A percentile compares a stretch with the other conserved stretches of the same genome.
Evolutionary conservation across 2,329 filamentous ascomycete genomes (phyloP).

Genomic region (Sclerotinia minor): DNA sequence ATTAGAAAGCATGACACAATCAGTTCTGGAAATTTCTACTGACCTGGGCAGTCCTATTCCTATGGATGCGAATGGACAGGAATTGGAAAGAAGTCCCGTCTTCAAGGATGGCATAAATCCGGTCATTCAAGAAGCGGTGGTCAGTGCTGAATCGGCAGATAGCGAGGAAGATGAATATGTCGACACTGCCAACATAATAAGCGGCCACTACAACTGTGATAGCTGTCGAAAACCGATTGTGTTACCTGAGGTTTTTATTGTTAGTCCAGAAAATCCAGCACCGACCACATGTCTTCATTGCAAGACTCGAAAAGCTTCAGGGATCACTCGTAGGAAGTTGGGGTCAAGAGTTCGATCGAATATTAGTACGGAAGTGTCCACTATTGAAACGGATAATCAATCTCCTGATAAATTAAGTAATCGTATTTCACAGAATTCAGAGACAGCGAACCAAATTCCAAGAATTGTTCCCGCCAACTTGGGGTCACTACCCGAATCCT

Average conservation of each 20-base stretch:
- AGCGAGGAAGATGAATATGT: constrained; percentile 5
- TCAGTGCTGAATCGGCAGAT: not conserved
- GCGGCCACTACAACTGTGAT: constrained; percentile 13
- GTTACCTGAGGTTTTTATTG: constrained; percentile 1
- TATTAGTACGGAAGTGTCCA: not conserved
- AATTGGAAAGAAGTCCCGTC: not conserved
- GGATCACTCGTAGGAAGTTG: not conserved
- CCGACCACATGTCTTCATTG: constrained; percentile 7
- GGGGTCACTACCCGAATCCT: not conserved
- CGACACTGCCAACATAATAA: not conserved
- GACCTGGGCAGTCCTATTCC: not conserved
- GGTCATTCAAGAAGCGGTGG: not conserved
- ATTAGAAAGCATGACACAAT: not conserved
- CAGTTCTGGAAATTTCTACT: not conserved
- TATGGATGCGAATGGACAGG: not conserved
- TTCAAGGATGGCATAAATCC: not conserved
- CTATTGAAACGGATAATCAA: too few relatives aligned
- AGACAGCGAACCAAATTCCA: not conserved
- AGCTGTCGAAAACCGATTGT: constrained; percentile 14
- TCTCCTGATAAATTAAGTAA: not conserved
- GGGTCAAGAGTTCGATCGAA: not conserved
- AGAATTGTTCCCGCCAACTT: not conserved
- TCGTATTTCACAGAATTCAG: too few relatives aligned
- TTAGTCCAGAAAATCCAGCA: not conserved
- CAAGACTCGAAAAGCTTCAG: not conserved